phyloP scores from a whole-genome alignment of 768 basidiomycete species.

The Hypsizygus marmoreus region DNA sequence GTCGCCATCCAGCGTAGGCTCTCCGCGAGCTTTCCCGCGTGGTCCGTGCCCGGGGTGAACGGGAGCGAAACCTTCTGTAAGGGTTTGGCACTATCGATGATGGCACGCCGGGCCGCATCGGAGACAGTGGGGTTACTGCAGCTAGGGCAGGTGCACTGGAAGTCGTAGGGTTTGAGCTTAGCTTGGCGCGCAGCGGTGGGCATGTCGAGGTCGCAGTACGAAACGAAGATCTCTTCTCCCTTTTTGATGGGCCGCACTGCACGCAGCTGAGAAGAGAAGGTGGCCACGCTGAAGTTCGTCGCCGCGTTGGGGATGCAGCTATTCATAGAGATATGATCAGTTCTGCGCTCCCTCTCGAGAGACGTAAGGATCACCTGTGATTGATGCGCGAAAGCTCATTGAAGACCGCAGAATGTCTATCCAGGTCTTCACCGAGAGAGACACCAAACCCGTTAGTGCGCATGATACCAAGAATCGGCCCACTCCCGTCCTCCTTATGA shows the following conservation, averaged over 20 bases:
- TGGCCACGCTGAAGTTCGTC: slow-evolving; percentile 20
- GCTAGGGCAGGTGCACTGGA: slow-evolving; percentile 36
- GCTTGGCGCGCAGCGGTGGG: slow-evolving; percentile 23
- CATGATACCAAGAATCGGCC: slow-evolving; percentile 25
- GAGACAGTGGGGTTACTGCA: slow-evolving; percentile 26
- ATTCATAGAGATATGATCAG: slow-evolving; percentile 3
- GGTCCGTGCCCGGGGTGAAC: background rate
- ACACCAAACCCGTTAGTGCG: slow-evolving; percentile 28
- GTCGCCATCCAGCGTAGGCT: background rate
- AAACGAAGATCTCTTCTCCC: slow-evolving; percentile 35
- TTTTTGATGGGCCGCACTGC: slow-evolving; percentile 29
- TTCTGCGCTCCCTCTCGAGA: too few relatives aligned
- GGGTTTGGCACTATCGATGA: slow-evolving; percentile 7
- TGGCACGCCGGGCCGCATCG: slow-evolving; percentile 12
- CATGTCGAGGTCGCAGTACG: slow-evolving; percentile 21
- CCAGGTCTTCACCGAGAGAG: slow-evolving; percentile 1
- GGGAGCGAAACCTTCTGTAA: background rate
- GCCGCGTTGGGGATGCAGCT: slow-evolving; percentile 27
- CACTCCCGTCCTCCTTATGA: slow-evolving; percentile 31
- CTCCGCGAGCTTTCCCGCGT: background rate
- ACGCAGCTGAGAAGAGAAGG: slow-evolving; percentile 30
- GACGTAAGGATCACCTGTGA: slow-evolving; percentile 1
- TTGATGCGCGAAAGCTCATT: background rate
- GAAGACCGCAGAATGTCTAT: too few relatives aligned
- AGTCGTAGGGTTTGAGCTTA: slow-evolving; percentile 27